These are phyloP conservation scores for Sugiyamaella grinbergsii DNA, from an alignment of 1,139 yeast species.

Conservation along the genomic window DNA sequence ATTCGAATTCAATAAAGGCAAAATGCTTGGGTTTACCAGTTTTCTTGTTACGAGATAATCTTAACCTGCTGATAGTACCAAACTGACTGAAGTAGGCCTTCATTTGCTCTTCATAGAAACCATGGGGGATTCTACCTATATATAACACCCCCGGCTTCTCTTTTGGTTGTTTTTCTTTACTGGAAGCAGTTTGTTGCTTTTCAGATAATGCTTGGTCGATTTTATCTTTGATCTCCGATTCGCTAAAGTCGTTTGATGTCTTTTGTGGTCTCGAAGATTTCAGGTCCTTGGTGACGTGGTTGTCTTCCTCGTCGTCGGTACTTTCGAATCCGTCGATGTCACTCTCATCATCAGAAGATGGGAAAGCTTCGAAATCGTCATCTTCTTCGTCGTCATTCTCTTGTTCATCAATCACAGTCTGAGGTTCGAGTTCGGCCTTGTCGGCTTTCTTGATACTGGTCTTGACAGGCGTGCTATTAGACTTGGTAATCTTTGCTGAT, in stretches of 20 bases:
- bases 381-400: slow-evolving; percentile 34
- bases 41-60: slow-evolving; percentile 84
- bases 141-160: slow-evolving; percentile 65
- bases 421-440: slow-evolving; percentile 14
- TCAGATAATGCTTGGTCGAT: slow-evolving; percentile 27
- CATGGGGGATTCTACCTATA: slow-evolving; percentile 90
- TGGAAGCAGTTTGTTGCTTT: slow-evolving; percentile 17
- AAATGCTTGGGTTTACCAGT: slow-evolving; percentile 92
- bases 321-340: slow-evolving; percentile 34
- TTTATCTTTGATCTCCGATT: slow-evolving; percentile 31
- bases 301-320: slow-evolving; percentile 39
- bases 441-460: slow-evolving; percentile 17
- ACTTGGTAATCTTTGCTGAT: slow-evolving; percentile 20
- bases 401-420: slow-evolving; percentile 22
- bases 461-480: slow-evolving; percentile 24
- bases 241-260: slow-evolving; percentile 20
- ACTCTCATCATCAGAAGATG: slow-evolving; percentile 34
- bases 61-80: slow-evolving; percentile 76
- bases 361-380: slow-evolving; percentile 43
- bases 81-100: slow-evolving; percentile 83
- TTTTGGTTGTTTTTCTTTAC: slow-evolving; percentile 26
- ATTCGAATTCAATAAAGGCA: slow-evolving; percentile 83
- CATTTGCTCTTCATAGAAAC: slow-evolving; percentile 84
- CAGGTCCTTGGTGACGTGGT: slow-evolving; percentile 21
- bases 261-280: slow-evolving; percentile 9